Evolutionary conservation across 768 basidiomycete genomes (phyloP).

Genomic region (Hortiboletus flavorubellus): DNA sequence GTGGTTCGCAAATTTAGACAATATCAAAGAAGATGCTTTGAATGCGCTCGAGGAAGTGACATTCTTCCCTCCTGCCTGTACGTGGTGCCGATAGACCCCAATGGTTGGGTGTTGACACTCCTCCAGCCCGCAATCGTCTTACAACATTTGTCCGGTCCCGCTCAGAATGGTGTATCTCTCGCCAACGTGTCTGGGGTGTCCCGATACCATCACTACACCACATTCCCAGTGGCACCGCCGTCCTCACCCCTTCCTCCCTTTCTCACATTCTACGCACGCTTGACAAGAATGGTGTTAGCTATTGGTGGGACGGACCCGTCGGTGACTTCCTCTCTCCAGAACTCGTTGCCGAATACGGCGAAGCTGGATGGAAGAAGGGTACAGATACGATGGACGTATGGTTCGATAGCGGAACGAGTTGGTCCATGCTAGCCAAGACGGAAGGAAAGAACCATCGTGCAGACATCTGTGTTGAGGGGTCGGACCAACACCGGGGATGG

Average conservation of each 20-base stretch:
- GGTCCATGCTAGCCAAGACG: constrained; percentile 66
- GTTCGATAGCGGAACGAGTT: constrained; percentile 97
- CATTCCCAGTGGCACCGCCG: constrained; percentile 52
- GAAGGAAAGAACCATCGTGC: constrained; percentile 48
- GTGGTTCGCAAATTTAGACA: constrained; percentile 93
- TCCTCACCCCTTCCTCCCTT: constrained; percentile 64
- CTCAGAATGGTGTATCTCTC: constrained; percentile 98
- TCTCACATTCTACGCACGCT: constrained; percentile 76
- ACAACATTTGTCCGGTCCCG: constrained; percentile 82
- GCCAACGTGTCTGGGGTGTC: constrained; percentile 96
- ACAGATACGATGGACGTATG: constrained; percentile 98
- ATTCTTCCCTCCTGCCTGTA: constrained; percentile 78
- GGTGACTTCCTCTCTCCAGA: constrained; percentile 75
- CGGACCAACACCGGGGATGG: constrained; percentile 98
- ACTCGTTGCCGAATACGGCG: constrained; percentile 44
- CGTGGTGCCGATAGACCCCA: constrained; percentile 22
- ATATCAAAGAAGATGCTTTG: constrained; percentile 76
- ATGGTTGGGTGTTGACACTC: neutral
- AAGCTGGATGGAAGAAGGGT: constrained; percentile 65
- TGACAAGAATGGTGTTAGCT: constrained; percentile 63
- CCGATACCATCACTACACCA: constrained; percentile 90
- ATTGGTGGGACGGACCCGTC: constrained; percentile 91
- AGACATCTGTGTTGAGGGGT: constrained; percentile 91
- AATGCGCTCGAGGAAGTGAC: constrained; percentile 62
- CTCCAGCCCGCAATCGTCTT: constrained; percentile 79